Conservation (phyloP, 176 grass and related monocot species). For the Neostapfia colusana region DNA sequence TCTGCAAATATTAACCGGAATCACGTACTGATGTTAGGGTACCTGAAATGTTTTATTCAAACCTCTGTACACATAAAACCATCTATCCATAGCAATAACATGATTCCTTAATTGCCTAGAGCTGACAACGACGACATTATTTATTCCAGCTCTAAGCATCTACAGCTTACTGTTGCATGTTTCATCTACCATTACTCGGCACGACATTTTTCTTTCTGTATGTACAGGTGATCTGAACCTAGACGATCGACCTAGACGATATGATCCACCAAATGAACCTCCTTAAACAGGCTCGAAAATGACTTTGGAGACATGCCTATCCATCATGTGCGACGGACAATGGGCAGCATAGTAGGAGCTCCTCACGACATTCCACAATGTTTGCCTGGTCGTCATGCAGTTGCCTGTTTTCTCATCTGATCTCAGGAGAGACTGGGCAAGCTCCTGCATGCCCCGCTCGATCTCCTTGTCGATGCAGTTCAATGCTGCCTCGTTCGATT, state of each 20-base stretch:
- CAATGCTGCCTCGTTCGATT: slow-evolving; percentile 16
- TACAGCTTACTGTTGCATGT: not conserved
- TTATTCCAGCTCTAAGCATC: not conserved
- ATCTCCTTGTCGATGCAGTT: slow-evolving; percentile 21
- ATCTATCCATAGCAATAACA: not conserved
- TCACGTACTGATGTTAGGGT: not conserved
- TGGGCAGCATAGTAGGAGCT: slow-evolving; percentile 52
- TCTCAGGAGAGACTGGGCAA: slow-evolving; percentile 32
- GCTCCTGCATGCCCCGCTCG: slow-evolving; percentile 43
- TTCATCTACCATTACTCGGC: not conserved
- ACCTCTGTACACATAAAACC: not conserved
- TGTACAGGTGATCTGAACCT: not conserved
- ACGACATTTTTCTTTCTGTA: not conserved
- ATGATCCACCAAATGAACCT: not conserved
- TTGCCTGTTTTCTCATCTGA: slow-evolving; percentile 2
- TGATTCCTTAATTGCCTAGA: not conserved
- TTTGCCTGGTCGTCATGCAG: slow-evolving; percentile 43
- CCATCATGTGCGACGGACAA: slow-evolving; percentile 28
- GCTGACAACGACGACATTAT: not conserved
- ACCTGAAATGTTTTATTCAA: not conserved
- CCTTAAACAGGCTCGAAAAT: slow-evolving; percentile 43
- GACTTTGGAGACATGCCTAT: slow-evolving; percentile 46
- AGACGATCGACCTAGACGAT: not conserved
- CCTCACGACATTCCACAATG: slow-evolving; percentile 45
- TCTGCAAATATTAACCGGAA: not conserved